Base-by-base conservation (phyloP, 129 eudicot genomes). In the Pittosporum tobira region DNA sequence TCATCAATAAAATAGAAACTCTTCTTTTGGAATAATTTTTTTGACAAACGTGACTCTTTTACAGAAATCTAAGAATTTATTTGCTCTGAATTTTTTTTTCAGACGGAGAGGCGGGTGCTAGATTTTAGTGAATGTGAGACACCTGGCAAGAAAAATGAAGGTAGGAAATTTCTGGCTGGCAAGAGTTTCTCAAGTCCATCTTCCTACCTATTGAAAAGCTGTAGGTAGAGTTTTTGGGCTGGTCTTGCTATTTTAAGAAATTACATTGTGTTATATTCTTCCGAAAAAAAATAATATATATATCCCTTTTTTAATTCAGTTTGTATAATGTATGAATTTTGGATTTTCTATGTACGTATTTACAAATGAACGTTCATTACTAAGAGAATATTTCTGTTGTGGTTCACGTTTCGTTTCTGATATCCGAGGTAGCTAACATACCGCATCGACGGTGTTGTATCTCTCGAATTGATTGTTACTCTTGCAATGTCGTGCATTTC, bases 121-220 rank as follows among this genome's bases (percentile, higher is more conserved):
- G 99, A 91, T 73, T 91, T 91, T 61, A 83, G 87, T 37, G 95
- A 86, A 63, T 91, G 98, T 46, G 98, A 71, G 30, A 75, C 90
- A 24, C 85, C 95, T 8, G 64, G 64, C 16, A 82, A 77, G 70
- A 75, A 74, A 61, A 58, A 61, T 26, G 88, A 71, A 48, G 61
- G 53, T 62, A 67, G 71, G 54, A 71, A 72, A 47, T 48, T 7
- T 31, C 51, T 80, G 4, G 42, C 70, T 27, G 60, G 75, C 53
- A 56, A 49, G 21, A 79, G 74, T 57, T 83, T 60, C 51, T 36
- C 87, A 22, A 79, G 84, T 48, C 88, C 94, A 30, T 73, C 87
- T 42, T 78, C 95, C 30, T 74, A 79, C 79, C 77, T 88, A 65
- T 51, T 88, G 73, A 88, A 88, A 53, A 63, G 84, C 45, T 88